A percentile compares a stretch with the other conserved stretches of the same genome.
Conservation (phyloP, 2,329 filamentous ascomycete genomes). For the Pseudogymnoascus destructans region DNA sequence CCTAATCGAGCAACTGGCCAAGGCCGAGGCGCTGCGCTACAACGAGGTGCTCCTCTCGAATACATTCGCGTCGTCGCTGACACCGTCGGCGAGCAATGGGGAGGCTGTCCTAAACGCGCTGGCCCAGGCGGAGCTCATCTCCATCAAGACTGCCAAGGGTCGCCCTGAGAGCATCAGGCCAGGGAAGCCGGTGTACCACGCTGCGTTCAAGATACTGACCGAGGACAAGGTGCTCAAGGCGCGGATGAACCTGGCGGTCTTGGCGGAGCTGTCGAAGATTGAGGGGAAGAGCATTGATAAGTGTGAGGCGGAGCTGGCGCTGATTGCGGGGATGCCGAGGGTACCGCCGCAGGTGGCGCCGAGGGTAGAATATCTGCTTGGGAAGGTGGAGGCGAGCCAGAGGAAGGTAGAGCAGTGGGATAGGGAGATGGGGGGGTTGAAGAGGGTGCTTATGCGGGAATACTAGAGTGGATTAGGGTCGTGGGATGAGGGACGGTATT, state of each 20-base stretch:
- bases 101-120: constrained; percentile 69
- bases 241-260: constrained; percentile 57
- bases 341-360: constrained; percentile 55
- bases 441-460: constrained; percentile 52
- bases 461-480: constrained; percentile 13
- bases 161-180: constrained; percentile 66
- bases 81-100: constrained; percentile 40
- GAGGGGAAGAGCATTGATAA: constrained; percentile 66
- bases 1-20: constrained; percentile 64
- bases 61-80: constrained; percentile 51
- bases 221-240: constrained; percentile 60
- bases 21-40: constrained; percentile 59
- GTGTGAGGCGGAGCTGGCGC: constrained; percentile 60
- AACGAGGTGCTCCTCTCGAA: constrained; percentile 71
- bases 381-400: constrained; percentile 63
- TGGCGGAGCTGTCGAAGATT: constrained; percentile 55
- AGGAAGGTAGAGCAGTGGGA: constrained; percentile 62
- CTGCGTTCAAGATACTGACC: constrained; percentile 63
- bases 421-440: constrained; percentile 54
- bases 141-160: constrained; percentile 58
- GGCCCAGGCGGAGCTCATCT: constrained; percentile 75
- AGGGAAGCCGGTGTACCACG: constrained; percentile 74
- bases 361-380: constrained; percentile 58
- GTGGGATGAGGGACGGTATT: not conserved
- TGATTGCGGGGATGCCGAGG: constrained; percentile 57